Conservation (phyloP, 371 early-diverging fungal genomes). For the Syncephalastrum sp. region DNA sequence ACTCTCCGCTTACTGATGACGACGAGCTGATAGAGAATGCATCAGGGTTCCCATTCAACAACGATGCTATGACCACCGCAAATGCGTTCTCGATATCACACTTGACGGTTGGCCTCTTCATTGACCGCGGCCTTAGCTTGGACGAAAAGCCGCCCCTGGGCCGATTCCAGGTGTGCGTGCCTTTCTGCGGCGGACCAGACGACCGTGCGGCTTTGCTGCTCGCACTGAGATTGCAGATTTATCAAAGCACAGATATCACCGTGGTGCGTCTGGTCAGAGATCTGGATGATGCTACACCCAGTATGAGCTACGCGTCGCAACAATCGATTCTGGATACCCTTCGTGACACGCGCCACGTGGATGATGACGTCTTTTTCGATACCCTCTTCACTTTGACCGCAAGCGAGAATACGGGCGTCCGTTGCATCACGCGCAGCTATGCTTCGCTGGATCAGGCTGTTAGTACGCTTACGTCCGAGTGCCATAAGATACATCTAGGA, state of each 20-base stretch:
- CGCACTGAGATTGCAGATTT: slow-evolving; percentile 30
- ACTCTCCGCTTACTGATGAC: neutral
- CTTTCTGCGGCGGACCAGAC: slow-evolving; percentile 59
- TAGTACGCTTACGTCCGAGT: slow-evolving; percentile 36
- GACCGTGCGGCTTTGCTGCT: slow-evolving; percentile 47
- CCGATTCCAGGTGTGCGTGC: slow-evolving; percentile 21
- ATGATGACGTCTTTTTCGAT: slow-evolving; percentile 9
- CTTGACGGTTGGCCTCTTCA: slow-evolving; percentile 51
- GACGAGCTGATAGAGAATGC: slow-evolving; percentile 1
- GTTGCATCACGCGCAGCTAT: neutral
- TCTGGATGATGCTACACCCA: neutral
- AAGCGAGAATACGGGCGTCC: slow-evolving; percentile 3
- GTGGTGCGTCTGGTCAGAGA: slow-evolving; percentile 7
- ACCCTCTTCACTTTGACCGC: slow-evolving; percentile 8
- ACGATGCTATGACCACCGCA: neutral
- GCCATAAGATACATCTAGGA: slow-evolving; percentile 24
- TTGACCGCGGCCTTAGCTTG: slow-evolving; percentile 57
- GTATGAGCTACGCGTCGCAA: slow-evolving; percentile 6
- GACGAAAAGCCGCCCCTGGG: slow-evolving; percentile 7
- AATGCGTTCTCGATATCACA: slow-evolving; percentile 18
- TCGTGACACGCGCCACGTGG: neutral
- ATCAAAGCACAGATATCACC: slow-evolving; percentile 7
- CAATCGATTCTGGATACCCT: slow-evolving; percentile 8
- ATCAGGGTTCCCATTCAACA: no score
- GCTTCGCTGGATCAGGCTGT: neutral